phyloP scores from a whole-genome alignment of 345 rosid genomes.

The Gynandropsis gynandra region DNA sequence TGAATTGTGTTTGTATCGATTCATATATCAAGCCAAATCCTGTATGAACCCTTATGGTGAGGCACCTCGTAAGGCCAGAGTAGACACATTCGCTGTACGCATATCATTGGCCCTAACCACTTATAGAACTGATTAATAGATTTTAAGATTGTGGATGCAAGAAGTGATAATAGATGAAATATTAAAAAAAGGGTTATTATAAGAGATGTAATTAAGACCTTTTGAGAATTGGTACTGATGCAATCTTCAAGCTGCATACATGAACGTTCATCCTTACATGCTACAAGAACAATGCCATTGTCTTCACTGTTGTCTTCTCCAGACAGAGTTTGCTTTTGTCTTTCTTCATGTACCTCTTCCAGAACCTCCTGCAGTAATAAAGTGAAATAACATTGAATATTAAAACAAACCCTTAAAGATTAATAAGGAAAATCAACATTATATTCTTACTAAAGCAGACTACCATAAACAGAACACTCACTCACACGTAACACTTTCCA shows the following conservation, averaged over 20 bases:
- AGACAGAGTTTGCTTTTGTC: slow-evolving; percentile 40
- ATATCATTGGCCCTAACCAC: too few relatives aligned
- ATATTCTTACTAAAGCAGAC: slow-evolving; percentile 16
- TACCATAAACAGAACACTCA: slow-evolving; percentile 38
- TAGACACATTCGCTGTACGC: too few relatives aligned
- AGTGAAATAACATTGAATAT: slow-evolving; percentile 1
- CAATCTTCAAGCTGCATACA: slow-evolving; percentile 98
- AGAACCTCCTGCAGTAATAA: slow-evolving; percentile 58
- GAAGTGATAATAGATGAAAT: too few relatives aligned
- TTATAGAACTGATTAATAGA: too few relatives aligned
- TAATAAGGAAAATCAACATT: not conserved
- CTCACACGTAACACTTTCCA: slow-evolving; percentile 99
- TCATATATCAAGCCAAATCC: too few relatives aligned
- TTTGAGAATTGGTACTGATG: slow-evolving; percentile 51
- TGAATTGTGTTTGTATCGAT: too few relatives aligned
- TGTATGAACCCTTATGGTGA: too few relatives aligned
- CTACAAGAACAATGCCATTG: slow-evolving; percentile 69
- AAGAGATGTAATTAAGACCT: slow-evolving; percentile 36
- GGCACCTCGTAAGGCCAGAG: too few relatives aligned
- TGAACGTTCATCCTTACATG: slow-evolving; percentile 88
- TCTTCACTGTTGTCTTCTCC: slow-evolving; percentile 39
- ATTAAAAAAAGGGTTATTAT: too few relatives aligned
- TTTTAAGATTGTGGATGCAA: too few relatives aligned
- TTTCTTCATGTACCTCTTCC: slow-evolving; percentile 78
- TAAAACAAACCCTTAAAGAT: not conserved